phyloP scores from a whole-genome alignment of 176 grass and related monocot species.

The Rhipidocladum racemiflorum region DNA sequence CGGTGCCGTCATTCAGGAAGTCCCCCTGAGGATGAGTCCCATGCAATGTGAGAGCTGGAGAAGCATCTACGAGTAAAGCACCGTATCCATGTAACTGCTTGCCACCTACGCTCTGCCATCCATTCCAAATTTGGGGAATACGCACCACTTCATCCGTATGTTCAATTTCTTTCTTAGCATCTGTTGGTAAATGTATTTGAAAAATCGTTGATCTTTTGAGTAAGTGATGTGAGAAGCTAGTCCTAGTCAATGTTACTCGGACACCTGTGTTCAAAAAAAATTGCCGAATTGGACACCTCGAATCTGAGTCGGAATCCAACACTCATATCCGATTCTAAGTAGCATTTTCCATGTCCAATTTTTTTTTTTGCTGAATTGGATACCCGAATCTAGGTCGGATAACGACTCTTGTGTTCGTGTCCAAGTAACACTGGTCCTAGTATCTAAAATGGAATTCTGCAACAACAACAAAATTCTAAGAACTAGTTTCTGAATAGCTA shows the following conservation, averaged over 20 bases:
- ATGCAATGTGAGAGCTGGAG: not conserved
- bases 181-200: not conserved
- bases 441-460: conserved; percentile 8
- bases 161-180: not conserved
- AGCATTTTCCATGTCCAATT: too few relatives aligned
- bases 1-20: not conserved
- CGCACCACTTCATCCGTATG: not conserved
- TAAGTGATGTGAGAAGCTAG: not conserved
- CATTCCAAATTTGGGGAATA: not conserved
- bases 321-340: too few relatives aligned
- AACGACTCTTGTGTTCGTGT: too few relatives aligned
- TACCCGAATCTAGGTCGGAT: too few relatives aligned
- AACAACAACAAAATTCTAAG: not conserved
- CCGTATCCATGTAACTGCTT: not conserved
- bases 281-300: too few relatives aligned
- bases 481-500: not conserved
- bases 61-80: not conserved
- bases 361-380: too few relatives aligned
- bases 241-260: too few relatives aligned
- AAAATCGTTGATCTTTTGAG: not conserved
- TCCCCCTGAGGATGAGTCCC: not conserved
- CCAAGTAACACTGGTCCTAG: not conserved
- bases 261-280: too few relatives aligned
- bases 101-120: not conserved
- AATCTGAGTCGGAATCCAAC: too few relatives aligned